Percentiles rank a stretch among this genome's conserved stretches.
Conservation (phyloP, 257 asterid species). For the Salvia rosmarinus region DNA sequence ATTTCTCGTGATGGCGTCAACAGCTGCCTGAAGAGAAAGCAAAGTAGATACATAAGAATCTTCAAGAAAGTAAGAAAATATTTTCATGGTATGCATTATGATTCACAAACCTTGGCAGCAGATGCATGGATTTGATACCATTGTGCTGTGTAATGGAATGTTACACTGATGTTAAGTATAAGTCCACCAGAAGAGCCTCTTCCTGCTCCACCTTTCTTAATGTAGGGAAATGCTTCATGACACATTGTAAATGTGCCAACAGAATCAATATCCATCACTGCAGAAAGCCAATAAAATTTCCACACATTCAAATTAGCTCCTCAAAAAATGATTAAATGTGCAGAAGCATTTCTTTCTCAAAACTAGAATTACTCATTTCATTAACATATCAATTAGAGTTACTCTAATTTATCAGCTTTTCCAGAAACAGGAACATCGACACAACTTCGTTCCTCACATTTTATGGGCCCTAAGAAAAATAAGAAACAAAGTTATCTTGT, state of each 20-base stretch:
- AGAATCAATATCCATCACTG: conserved; percentile 88
- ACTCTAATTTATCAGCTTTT: no score
- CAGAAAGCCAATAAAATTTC: conserved; percentile 18
- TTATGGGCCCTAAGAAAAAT: no score
- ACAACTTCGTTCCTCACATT: no score
- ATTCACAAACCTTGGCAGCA: conserved; percentile 78
- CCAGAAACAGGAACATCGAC: no score
- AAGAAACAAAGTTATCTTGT: no score
- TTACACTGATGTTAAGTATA: conserved; percentile 81
- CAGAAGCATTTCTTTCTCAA: no score
- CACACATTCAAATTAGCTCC: not conserved
- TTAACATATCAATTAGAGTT: no score
- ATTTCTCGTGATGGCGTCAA: conserved; percentile 76
- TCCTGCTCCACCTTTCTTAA: conserved; percentile 70
- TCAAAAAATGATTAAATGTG: not conserved
- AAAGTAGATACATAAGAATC: not conserved
- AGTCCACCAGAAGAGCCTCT: conserved; percentile 56
- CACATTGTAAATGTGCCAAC: conserved; percentile 96
- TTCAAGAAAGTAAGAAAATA: not conserved
- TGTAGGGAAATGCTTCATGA: conserved; percentile 65
- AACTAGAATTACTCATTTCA: no score
- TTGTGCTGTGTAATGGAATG: conserved; percentile 79
- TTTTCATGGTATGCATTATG: conserved; percentile 2
- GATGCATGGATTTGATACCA: conserved; percentile 92
- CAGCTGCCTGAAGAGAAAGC: conserved; percentile 60